A percentile compares a stretch with the other conserved stretches of the same genome.
Conservation (phyloP, 1,284 basidiomycete species). For the Papiliotrema fonsecae region DNA sequence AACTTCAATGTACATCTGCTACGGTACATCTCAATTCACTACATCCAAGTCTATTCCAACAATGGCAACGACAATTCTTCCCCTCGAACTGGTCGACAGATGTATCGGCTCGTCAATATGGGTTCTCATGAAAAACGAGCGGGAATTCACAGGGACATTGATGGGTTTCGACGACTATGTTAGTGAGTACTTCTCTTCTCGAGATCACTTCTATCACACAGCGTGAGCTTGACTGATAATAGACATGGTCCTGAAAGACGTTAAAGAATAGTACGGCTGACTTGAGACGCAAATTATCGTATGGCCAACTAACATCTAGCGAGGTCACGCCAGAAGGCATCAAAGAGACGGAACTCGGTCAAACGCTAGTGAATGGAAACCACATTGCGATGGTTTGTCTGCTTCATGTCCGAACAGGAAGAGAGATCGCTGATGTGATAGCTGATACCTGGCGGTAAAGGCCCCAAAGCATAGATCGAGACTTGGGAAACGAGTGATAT, state of each 20-base stretch:
- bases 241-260: conserved; percentile 99
- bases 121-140: conserved; percentile 95
- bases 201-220: not conserved
- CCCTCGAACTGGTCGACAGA: conserved; percentile 77
- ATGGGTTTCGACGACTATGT: conserved; percentile 99
- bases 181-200: conserved; percentile 63
- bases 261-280: conserved; percentile 80
- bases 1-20: no score
- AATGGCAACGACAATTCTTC: conserved; percentile 66
- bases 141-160: conserved; percentile 92
- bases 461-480: conserved; percentile 49
- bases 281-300: not conserved
- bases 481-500: not conserved
- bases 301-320: conserved; percentile 50
- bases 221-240: not conserved
- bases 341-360: conserved; percentile 75
- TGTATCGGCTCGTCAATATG: conserved; percentile 92
- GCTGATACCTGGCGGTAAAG: conserved; percentile 73
- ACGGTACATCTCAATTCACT: no score
- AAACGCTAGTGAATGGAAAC: conserved; percentile 94
- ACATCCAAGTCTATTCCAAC: no score
- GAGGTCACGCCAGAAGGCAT: conserved; percentile 76
- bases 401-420: not conserved
- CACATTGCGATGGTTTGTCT: conserved; percentile 89
- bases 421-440: conserved; percentile 34